Conservation (phyloP, 345 rosid species). For the Lumnitzera racemosa region DNA sequence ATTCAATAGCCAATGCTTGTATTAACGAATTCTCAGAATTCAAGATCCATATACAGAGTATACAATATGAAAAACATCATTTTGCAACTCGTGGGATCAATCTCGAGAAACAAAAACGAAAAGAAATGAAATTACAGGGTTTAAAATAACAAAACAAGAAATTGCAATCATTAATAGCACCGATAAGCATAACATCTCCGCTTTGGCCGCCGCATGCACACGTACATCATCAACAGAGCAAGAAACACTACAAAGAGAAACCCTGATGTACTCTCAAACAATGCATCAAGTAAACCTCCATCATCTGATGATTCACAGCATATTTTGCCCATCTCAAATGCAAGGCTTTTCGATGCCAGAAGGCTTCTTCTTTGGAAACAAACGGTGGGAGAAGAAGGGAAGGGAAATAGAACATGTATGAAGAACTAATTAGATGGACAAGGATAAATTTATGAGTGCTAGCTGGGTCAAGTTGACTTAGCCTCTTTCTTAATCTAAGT, state of each 20-base stretch:
- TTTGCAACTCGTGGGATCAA: too few species aligned
- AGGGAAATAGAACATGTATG: too few species aligned
- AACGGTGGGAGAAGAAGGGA: too few species aligned
- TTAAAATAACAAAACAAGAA: neutral
- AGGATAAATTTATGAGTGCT: too few species aligned
- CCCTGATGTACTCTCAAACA: neutral
- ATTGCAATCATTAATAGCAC: constrained; percentile 8
- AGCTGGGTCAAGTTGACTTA: constrained; percentile 10
- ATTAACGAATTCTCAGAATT: too few species aligned
- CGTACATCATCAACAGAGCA: constrained; percentile 28
- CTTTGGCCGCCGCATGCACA: constrained; percentile 28
- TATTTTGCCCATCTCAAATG: constrained; percentile 24
- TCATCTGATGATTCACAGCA: constrained; percentile 25
- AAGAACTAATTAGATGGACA: too few species aligned
- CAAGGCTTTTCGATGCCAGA: too few species aligned
- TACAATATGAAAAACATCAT: too few species aligned
- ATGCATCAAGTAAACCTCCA: constrained; percentile 1
- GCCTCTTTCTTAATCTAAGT: neutral
- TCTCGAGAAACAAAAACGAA: too few species aligned
- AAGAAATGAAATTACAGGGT: too few species aligned
- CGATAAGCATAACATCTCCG: constrained; percentile 16
- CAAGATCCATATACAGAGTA: too few species aligned
- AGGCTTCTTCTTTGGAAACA: neutral
- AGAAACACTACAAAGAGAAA: constrained; percentile 26
- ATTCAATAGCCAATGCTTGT: too few species aligned